A percentile compares a stretch with the other conserved stretches of the same genome.
Evolutionary conservation across 2,329 filamentous ascomycete species (phyloP).

Genomic region (Neobulgaria alba): DNA sequence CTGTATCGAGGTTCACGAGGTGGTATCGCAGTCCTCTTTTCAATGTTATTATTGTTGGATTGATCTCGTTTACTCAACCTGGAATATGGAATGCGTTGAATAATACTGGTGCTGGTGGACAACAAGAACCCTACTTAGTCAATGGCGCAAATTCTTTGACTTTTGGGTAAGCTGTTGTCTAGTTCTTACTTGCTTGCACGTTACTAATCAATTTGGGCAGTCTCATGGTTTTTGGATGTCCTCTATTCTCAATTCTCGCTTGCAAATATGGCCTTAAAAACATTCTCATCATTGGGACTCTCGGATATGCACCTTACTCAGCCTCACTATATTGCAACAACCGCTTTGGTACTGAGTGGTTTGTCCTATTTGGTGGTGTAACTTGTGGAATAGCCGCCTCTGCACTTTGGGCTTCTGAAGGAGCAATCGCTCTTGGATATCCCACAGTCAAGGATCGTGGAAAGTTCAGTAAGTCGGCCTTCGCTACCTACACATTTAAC

Average conservation of each 20-base stretch:
- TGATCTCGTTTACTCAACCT: conserved; percentile 60
- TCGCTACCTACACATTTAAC: not conserved
- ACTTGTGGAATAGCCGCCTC: conserved; percentile 53
- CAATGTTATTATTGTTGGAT: conserved; percentile 60
- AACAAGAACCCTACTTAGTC: conserved; percentile 54
- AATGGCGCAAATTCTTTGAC: conserved; percentile 60
- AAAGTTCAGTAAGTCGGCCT: conserved; percentile 34
- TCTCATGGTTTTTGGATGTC: conserved; percentile 62
- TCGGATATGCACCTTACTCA: conserved; percentile 62
- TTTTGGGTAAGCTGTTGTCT: too few species aligned
- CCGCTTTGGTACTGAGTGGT: conserved; percentile 57
- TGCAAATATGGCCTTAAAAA: conserved; percentile 62
- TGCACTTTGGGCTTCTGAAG: conserved; percentile 66
- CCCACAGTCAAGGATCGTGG: conserved; percentile 60
- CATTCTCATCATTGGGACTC: conserved; percentile 58
- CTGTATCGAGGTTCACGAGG: conserved; percentile 31
- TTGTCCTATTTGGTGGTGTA: conserved; percentile 57
- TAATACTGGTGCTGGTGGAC: conserved; percentile 59
- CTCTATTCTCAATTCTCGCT: conserved; percentile 53
- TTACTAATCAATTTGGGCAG: too few species aligned
- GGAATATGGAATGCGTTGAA: conserved; percentile 71
- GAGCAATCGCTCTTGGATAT: conserved; percentile 63
- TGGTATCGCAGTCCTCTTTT: conserved; percentile 65
- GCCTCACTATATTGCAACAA: conserved; percentile 65
- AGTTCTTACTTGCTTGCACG: too few species aligned